Conservation (phyloP, 2,329 filamentous ascomycete species). For the Aspergillus aculeatinus region DNA sequence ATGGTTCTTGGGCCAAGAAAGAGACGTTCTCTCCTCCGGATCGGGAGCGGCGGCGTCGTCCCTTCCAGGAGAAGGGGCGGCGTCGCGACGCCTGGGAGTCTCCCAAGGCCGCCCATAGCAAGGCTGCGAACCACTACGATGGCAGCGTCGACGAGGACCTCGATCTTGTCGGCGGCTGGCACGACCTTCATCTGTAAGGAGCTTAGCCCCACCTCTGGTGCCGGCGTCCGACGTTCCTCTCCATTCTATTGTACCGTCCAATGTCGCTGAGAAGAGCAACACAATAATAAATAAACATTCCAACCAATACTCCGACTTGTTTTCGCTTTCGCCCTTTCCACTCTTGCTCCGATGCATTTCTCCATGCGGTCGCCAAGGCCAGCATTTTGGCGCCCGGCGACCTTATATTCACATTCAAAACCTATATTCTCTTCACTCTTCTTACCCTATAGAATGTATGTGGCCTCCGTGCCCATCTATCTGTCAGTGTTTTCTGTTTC, state of each 20-base stretch:
- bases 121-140: constrained; percentile 49
- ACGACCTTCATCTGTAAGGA: constrained; percentile 63
- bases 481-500: constrained; percentile 17
- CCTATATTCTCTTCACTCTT: constrained; percentile 9
- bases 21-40: constrained; percentile 28
- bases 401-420: constrained; percentile 9
- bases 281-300: constrained; percentile 5
- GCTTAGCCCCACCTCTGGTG: background rate
- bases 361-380: constrained; percentile 1
- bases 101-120: constrained; percentile 33
- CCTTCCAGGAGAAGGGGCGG: constrained; percentile 48
- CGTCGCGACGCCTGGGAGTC: constrained; percentile 41
- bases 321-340: background rate
- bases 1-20: constrained; percentile 36
- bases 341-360: constrained; percentile 6
- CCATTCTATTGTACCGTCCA: constrained; percentile 22
- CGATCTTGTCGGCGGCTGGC: constrained; percentile 95
- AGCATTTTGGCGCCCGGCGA: constrained; percentile 5
- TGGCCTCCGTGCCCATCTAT: constrained; percentile 10
- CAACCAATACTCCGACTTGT: constrained; percentile 7
- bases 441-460: constrained; percentile 20
- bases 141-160: constrained; percentile 64
- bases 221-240: constrained; percentile 15
- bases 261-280: constrained; percentile 10
- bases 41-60: constrained; percentile 38